Percentiles rank a stretch among this genome's conserved stretches.
Conservation (phyloP, 257 asterid species). For the Echites panduratus region DNA sequence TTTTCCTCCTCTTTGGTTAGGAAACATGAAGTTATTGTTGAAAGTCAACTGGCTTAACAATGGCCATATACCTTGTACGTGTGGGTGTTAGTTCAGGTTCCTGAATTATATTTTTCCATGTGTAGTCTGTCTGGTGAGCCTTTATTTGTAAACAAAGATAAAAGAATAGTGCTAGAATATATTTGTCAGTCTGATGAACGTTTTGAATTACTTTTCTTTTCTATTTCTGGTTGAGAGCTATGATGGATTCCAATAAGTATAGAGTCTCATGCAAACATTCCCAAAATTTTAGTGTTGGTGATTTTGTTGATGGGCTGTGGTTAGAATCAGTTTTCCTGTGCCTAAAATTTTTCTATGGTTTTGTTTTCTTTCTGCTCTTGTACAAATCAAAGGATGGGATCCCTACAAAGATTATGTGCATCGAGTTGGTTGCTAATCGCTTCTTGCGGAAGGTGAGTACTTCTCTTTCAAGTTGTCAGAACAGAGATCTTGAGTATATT, state of each 20-base stretch:
- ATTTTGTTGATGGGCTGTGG: neutral
- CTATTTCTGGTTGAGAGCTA: neutral
- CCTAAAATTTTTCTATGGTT: slow-evolving; percentile 1
- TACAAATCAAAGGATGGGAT: slow-evolving; percentile 44
- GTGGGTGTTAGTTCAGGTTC: neutral
- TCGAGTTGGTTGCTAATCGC: slow-evolving; percentile 95
- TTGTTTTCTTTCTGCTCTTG: slow-evolving; percentile 11
- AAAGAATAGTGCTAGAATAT: neutral
- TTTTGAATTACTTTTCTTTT: neutral
- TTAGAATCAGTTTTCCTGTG: neutral
- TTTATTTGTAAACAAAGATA: neutral
- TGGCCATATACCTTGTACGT: neutral
- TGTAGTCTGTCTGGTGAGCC: neutral
- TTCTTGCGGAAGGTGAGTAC: slow-evolving; percentile 82
- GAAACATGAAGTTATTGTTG: neutral
- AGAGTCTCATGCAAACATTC: neutral
- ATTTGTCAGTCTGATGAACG: neutral
- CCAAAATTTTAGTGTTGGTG: neutral
- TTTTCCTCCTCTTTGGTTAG: neutral
- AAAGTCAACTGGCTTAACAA: neutral
- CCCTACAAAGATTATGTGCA: slow-evolving; percentile 55
- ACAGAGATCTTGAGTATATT: slow-evolving; percentile 1
- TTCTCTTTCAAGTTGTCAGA: slow-evolving; percentile 19
- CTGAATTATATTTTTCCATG: neutral
- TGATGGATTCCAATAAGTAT: neutral